Evolutionary conservation across 139 green algal species (phyloP).

Genomic region (Diplosphaera chodatii): DNA sequence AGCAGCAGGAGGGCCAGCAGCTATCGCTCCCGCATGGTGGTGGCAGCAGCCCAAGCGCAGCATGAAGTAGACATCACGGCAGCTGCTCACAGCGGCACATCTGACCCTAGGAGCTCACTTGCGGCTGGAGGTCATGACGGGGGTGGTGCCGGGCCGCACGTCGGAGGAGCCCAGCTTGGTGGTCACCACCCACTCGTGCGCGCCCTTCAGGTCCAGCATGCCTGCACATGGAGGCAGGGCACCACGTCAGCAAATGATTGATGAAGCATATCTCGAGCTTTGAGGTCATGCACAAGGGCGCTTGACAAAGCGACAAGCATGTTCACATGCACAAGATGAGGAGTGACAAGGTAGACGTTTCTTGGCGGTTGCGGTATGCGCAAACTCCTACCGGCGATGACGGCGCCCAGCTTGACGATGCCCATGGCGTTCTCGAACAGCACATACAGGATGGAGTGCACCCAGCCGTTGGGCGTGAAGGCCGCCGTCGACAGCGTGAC

Average conservation of each 20-base stretch:
- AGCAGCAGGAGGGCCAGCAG: no score
- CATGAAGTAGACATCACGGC: no score
- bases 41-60: no score
- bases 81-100: not conserved
- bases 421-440: conserved; percentile 88
- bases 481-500: conserved; percentile 69
- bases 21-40: no score
- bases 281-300: no score
- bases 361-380: no score
- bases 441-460: conserved; percentile 69
- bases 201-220: conserved; percentile 59
- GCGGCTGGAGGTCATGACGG: not conserved
- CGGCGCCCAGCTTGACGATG: conserved; percentile 77
- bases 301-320: no score
- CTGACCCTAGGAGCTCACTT: not conserved
- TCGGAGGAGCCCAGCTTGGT: conserved; percentile 64
- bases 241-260: no score
- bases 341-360: no score
- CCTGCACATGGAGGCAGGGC: no score
- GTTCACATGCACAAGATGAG: no score
- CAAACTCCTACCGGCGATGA: conserved; percentile 38
- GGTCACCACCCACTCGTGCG: conserved; percentile 85
- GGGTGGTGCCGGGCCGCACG: conserved; percentile 35
- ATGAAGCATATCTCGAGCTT: not conserved
- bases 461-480: conserved; percentile 65